A percentile compares a stretch with the other conserved stretches of the same genome.
These are phyloP conservation scores for Fusarium phyllophilum DNA, from an alignment of 2,329 filamentous ascomycete genomes.

Conservation along the genomic window DNA sequence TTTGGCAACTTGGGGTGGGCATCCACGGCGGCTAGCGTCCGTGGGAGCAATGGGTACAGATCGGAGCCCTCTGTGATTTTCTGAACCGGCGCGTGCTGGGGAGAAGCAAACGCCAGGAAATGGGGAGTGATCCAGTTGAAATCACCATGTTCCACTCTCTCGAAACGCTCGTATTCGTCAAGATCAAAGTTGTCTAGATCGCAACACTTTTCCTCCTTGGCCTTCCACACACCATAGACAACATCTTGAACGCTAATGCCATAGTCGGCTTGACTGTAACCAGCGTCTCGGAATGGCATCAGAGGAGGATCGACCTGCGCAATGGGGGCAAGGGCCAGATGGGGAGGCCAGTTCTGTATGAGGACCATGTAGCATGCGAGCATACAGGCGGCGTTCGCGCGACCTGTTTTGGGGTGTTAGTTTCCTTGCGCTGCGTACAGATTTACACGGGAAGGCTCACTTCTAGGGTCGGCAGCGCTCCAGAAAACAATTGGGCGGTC, in stretches of 20 bases:
- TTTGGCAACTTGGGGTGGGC: slow-evolving; percentile 76
- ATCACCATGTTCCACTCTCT: slow-evolving; percentile 96
- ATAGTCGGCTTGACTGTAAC: slow-evolving; percentile 98
- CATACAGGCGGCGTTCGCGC: slow-evolving; percentile 93
- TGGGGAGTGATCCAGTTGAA: slow-evolving; percentile 99
- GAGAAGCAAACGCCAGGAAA: slow-evolving; percentile 96
- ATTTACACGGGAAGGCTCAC: slow-evolving; percentile 61
- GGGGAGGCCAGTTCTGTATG: slow-evolving; percentile 97
- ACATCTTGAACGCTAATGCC: slow-evolving; percentile 95
- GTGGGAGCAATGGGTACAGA: slow-evolving; percentile 78
- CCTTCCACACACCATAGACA: slow-evolving; percentile 98
- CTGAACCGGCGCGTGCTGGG: slow-evolving; percentile 81
- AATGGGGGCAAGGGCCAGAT: slow-evolving; percentile 93
- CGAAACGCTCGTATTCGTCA: slow-evolving; percentile 95
- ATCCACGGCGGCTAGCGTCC: slow-evolving; percentile 77
- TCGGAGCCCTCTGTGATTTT: slow-evolving; percentile 79
- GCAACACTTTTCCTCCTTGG: slow-evolving; percentile 94
- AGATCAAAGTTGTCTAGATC: slow-evolving; percentile 93
- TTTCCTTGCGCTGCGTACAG: neutral
- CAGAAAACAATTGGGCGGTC: slow-evolving; percentile 94
- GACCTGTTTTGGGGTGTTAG: slow-evolving; percentile 61
- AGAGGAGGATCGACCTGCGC: slow-evolving; percentile 95
- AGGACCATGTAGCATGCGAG: slow-evolving; percentile 99
- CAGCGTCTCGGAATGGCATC: slow-evolving; percentile 98
- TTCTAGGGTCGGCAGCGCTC: slow-evolving; percentile 90